phyloP scores from a whole-genome alignment of 306 rosid genomes.

The Citrullus amarus region DNA sequence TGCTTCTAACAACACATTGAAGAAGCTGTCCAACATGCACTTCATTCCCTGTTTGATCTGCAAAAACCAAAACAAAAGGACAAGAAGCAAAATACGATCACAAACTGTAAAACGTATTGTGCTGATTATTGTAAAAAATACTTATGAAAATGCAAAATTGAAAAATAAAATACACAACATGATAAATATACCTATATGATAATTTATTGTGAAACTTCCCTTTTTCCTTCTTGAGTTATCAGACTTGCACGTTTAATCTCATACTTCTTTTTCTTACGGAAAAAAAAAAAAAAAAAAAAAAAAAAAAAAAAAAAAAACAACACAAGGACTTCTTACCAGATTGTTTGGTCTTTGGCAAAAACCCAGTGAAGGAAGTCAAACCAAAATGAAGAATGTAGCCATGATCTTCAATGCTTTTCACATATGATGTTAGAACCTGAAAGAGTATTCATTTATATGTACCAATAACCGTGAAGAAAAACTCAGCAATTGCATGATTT shows the following conservation, averaged over 20 bases:
- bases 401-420: slow-evolving; percentile 91
- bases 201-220: not conserved
- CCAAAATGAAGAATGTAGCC: slow-evolving; percentile 98
- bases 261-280: not conserved
- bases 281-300: too few species aligned
- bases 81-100: not conserved
- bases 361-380: slow-evolving; percentile 62
- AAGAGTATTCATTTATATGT: slow-evolving; percentile 6
- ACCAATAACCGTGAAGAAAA: not conserved
- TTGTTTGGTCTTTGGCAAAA: slow-evolving; percentile 47
- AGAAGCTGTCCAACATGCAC: slow-evolving; percentile 57
- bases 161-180: not conserved
- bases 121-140: not conserved
- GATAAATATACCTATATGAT: not conserved
- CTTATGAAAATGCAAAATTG: not conserved
- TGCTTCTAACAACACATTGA: slow-evolving; percentile 62
- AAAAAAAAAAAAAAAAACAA: not conserved
- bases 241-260: not conserved
- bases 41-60: slow-evolving; percentile 30
- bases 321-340: slow-evolving; percentile 28
- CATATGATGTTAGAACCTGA: slow-evolving; percentile 75
- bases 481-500: not conserved
- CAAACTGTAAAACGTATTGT: not conserved
- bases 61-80: slow-evolving; percentile 7
- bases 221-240: not conserved